Evolutionary conservation across 257 asterid genomes (phyloP).

Genomic region (Solanum boliviense): DNA sequence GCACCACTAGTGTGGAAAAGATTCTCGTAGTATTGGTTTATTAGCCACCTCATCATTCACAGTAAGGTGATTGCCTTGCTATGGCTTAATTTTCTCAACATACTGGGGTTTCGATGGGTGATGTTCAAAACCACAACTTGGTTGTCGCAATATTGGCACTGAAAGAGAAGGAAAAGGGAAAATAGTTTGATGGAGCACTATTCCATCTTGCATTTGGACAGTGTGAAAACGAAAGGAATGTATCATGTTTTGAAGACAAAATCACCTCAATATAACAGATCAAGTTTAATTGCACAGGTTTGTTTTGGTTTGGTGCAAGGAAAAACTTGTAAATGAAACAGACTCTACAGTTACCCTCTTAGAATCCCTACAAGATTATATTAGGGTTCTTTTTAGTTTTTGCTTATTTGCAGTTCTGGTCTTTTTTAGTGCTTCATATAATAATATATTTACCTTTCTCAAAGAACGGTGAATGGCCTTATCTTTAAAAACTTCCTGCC

Average conservation of each 20-base stretch:
- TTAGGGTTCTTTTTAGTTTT: neutral
- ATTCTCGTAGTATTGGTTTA: neutral
- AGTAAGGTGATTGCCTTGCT: neutral
- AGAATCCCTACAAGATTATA: neutral
- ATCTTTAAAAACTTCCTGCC: neutral
- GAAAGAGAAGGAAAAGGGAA: neutral
- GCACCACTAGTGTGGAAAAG: neutral
- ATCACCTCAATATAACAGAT: neutral
- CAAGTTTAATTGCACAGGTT: neutral
- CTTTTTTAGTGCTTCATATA: neutral
- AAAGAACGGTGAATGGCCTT: neutral
- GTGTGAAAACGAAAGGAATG: neutral
- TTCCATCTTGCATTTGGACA: neutral
- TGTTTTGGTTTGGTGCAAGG: neutral
- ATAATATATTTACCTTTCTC: neutral
- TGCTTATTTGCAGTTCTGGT: neutral
- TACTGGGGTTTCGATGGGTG: neutral
- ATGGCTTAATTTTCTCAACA: neutral
- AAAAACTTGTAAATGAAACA: neutral
- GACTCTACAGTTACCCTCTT: neutral
- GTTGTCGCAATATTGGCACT: neutral
- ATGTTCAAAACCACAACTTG: neutral
- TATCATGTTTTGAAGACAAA: neutral
- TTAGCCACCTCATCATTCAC: neutral
- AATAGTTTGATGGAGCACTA: neutral